phyloP scores from a whole-genome alignment of 2,329 filamentous ascomycete genomes.

The Podosphaera aphanis region DNA sequence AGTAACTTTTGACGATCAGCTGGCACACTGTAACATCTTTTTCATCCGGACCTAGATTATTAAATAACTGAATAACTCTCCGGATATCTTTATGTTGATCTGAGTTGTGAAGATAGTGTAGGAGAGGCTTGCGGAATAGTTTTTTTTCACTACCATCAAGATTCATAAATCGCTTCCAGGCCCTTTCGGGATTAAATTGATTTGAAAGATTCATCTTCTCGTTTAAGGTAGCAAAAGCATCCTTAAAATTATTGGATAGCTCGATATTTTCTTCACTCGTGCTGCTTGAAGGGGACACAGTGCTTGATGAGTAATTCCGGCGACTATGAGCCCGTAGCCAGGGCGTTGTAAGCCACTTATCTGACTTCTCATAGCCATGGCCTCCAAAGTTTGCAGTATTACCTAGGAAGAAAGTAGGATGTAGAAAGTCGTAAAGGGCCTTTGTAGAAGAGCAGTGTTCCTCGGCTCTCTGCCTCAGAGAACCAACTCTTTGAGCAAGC shows the following conservation, averaged over 20 bases:
- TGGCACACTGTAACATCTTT: constrained; percentile 22
- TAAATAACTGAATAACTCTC: constrained; percentile 23
- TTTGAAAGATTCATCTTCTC: constrained; percentile 6
- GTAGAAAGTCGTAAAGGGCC: constrained; percentile 19
- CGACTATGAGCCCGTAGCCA: too few relatives aligned
- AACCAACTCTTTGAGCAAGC: too few relatives aligned
- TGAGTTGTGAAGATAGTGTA: constrained; percentile 20
- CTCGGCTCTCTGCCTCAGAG: constrained; percentile 3
- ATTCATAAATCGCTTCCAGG: constrained; percentile 20
- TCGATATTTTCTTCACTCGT: too few relatives aligned
- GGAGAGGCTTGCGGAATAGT: constrained; percentile 10
- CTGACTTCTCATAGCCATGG: too few relatives aligned
- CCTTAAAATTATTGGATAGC: not conserved
- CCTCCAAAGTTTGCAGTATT: not conserved
- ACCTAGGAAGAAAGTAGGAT: constrained; percentile 18
- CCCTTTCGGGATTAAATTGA: constrained; percentile 16
- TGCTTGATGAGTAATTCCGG: too few relatives aligned
- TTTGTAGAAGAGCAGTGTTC: constrained; percentile 2
- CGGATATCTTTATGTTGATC: constrained; percentile 18
- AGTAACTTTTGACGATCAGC: constrained; percentile 20
- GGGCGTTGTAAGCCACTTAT: too few relatives aligned
- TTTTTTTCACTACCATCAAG: constrained; percentile 7
- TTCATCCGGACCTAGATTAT: constrained; percentile 10
- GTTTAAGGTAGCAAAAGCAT: constrained; percentile 2
- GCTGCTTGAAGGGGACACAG: too few relatives aligned